Evolutionary conservation across 2,329 filamentous ascomycete species (phyloP).

Genomic region (Dothistroma pini): DNA sequence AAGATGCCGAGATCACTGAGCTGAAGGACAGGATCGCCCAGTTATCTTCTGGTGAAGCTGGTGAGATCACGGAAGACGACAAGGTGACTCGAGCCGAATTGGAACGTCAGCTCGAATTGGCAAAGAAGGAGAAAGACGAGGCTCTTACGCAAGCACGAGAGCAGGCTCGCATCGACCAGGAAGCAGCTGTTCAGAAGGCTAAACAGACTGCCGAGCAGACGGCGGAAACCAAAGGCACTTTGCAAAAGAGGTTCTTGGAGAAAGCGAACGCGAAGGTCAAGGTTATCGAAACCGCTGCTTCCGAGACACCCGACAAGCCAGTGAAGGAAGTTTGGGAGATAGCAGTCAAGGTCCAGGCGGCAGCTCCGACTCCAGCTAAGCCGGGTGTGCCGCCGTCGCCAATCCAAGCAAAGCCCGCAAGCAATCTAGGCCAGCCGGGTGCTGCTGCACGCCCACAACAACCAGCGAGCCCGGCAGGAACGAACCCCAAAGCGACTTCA

Average conservation of each 20-base stretch:
- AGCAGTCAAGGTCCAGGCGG: conserved; percentile 58
- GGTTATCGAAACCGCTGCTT: conserved; percentile 75
- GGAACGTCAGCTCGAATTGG: conserved; percentile 27
- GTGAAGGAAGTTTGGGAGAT: conserved; percentile 84
- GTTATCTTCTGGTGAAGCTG: conserved; percentile 2
- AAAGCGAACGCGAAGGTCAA: conserved; percentile 66
- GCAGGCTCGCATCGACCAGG: conserved; percentile 19
- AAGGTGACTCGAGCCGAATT: conserved; percentile 21
- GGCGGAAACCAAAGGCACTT: conserved; percentile 55
- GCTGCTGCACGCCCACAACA: conserved; percentile 5
- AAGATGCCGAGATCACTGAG: conserved; percentile 31
- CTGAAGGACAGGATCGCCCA: conserved; percentile 21
- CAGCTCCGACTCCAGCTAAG: conserved; percentile 20
- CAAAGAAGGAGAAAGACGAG: conserved; percentile 30
- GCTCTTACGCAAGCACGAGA: conserved; percentile 25
- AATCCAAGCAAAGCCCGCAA: conserved; percentile 11
- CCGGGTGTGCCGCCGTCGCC: conserved; percentile 15
- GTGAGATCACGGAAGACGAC: conserved; percentile 15
- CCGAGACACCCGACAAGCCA: conserved; percentile 78
- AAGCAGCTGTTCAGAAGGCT: conserved; percentile 31
- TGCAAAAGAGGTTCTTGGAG: conserved; percentile 70
- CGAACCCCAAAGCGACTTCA: conserved; percentile 20
- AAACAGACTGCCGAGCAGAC: conserved; percentile 13
- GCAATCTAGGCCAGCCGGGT: conserved; percentile 24
- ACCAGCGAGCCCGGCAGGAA: conserved; percentile 7